Conservation (phyloP, 1,139 yeast genomes). For the Yamadazyma dushanensis region DNA sequence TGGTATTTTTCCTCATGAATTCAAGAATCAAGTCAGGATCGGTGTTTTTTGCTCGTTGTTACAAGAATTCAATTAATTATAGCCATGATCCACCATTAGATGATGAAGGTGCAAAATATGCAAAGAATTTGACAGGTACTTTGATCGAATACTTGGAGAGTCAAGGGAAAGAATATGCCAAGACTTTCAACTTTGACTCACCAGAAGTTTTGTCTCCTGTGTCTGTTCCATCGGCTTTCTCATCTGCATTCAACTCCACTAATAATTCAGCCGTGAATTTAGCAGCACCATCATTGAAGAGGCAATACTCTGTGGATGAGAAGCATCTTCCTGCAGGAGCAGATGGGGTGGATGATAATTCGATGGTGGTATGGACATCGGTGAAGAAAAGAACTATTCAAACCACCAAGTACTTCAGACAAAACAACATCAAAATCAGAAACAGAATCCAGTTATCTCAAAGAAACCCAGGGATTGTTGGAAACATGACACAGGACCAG, state of each 20-base stretch:
- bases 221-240: not conserved
- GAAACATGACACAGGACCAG: constrained; percentile 62
- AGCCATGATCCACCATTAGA: constrained; percentile 67
- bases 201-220: constrained; percentile 2
- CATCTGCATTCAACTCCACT: constrained; percentile 1
- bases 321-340: constrained; percentile 51
- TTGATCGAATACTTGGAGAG: constrained; percentile 34
- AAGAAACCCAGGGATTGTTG: constrained; percentile 87
- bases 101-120: constrained; percentile 55
- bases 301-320: constrained; percentile 25
- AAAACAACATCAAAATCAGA: constrained; percentile 58
- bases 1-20: constrained; percentile 87
- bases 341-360: constrained; percentile 47
- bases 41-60: constrained; percentile 84
- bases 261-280: constrained; percentile 2
- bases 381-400: constrained; percentile 82
- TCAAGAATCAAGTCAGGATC: constrained; percentile 81
- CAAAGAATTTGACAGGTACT: constrained; percentile 43
- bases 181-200: constrained; percentile 8
- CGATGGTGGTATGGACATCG: constrained; percentile 89
- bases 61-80: constrained; percentile 57
- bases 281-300: constrained; percentile 13
- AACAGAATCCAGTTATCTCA: constrained; percentile 85
- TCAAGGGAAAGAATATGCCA: constrained; percentile 31
- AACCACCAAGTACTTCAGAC: constrained; percentile 68